Conservation (phyloP, 331 rosid genomes). For the Rhamnella rubrinervis region DNA sequence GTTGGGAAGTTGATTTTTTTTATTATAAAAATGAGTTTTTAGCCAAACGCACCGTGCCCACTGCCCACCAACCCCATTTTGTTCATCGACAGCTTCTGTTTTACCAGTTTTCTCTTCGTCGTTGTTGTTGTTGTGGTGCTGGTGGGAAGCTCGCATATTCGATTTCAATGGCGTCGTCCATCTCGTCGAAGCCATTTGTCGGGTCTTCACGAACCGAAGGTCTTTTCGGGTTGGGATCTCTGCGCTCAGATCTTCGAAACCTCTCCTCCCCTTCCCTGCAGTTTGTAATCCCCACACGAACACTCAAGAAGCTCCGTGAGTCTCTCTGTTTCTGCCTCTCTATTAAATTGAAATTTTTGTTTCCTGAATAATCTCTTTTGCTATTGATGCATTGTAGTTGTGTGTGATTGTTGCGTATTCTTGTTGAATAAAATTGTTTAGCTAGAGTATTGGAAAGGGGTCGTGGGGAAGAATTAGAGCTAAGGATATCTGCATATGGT, state of each 20-base stretch:
- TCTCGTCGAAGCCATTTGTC: conserved; percentile 67
- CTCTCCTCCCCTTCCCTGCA: conserved; percentile 52
- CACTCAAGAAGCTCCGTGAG: conserved; percentile 72
- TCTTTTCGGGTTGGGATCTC: conserved; percentile 42
- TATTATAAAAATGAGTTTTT: neutral
- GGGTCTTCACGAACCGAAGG: conserved; percentile 44
- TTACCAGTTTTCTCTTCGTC: neutral
- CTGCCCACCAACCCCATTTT: neutral
- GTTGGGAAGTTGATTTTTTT: neutral
- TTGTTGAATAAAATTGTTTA: no score
- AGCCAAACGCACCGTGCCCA: neutral
- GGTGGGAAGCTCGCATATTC: neutral
- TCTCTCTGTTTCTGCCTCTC: conserved; percentile 25
- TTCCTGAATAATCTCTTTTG: neutral
- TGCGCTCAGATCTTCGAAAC: conserved; percentile 41
- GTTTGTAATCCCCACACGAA: conserved; percentile 40
- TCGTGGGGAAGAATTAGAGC: no score
- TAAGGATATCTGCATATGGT: no score
- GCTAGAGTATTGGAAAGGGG: no score
- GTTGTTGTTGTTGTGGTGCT: neutral
- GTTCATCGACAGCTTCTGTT: neutral
- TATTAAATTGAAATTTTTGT: neutral
- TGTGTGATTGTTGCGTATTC: neutral
- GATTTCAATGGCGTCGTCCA: conserved; percentile 60
- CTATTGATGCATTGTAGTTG: neutral